Evolutionary conservation across 345 rosid species (phyloP).

Genomic region (Gossypium arboreum): DNA sequence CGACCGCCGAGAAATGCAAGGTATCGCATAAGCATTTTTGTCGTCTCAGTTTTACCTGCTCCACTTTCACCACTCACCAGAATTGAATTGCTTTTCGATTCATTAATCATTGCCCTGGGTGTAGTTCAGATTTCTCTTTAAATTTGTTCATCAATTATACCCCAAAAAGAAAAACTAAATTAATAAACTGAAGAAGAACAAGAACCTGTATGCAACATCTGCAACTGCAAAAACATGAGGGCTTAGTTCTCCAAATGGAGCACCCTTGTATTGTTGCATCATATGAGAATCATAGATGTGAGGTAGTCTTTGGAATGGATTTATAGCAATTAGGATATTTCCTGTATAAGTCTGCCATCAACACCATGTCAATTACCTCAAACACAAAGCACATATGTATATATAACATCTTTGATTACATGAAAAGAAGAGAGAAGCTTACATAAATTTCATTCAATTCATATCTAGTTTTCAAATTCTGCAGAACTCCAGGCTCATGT

Average conservation of each 20-base stretch:
- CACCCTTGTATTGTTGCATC: constrained; percentile 24
- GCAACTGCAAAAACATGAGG: constrained; percentile 26
- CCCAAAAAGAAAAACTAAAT: background rate
- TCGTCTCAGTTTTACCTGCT: constrained; percentile 80
- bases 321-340: constrained; percentile 18
- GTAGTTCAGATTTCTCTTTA: background rate
- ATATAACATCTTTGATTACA: background rate
- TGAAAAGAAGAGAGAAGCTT: constrained; percentile 25
- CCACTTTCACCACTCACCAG: constrained; percentile 85
- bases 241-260: constrained; percentile 21
- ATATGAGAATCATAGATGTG: constrained; percentile 20
- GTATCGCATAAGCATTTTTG: constrained; percentile 82
- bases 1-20: constrained; percentile 75
- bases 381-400: background rate
- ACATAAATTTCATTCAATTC: constrained; percentile 94
- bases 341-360: constrained; percentile 21
- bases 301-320: constrained; percentile 23
- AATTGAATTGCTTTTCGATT: constrained; percentile 67
- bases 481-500: constrained; percentile 94
- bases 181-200: background rate
- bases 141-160: background rate
- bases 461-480: constrained; percentile 71
- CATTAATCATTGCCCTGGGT: constrained; percentile 67
- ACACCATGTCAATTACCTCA: background rate
- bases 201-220: constrained; percentile 23